Evolutionary conservation across 768 basidiomycete genomes (phyloP).

Genomic region (Phaeotremella skinneri): DNA sequence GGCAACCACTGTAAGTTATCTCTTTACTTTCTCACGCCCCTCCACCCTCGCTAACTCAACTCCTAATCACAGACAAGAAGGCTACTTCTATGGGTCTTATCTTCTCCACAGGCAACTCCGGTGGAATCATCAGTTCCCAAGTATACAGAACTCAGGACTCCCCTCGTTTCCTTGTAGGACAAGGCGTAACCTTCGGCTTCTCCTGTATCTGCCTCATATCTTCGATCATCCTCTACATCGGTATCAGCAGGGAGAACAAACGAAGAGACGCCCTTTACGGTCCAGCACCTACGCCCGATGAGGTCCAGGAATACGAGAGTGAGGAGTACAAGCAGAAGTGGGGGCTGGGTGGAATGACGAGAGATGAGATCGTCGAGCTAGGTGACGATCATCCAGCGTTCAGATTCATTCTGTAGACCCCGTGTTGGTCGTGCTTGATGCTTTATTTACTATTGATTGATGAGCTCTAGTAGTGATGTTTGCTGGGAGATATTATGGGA

Average conservation of each 20-base stretch:
- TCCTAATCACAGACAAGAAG: slow-evolving; percentile 26
- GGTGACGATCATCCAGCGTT: slow-evolving; percentile 48
- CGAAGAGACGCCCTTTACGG: slow-evolving; percentile 51
- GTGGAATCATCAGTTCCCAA: slow-evolving; percentile 49
- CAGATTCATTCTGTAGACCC: slow-evolving; percentile 42
- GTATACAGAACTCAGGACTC: slow-evolving; percentile 46
- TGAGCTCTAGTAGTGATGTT: no score
- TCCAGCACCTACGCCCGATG: slow-evolving; percentile 24
- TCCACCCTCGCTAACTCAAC: background rate
- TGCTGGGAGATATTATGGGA: no score
- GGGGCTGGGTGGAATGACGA: slow-evolving; percentile 43
- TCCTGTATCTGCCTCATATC: slow-evolving; percentile 35
- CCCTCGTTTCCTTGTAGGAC: slow-evolving; percentile 46
- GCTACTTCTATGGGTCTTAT: slow-evolving; percentile 48
- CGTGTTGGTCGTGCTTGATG: no score
- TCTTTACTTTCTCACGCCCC: background rate
- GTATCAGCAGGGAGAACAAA: slow-evolving; percentile 50
- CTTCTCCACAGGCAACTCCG: slow-evolving; percentile 49
- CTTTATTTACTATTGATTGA: no score
- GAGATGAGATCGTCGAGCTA: slow-evolving; percentile 44
- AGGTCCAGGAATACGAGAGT: slow-evolving; percentile 30
- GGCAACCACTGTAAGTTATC: slow-evolving; percentile 42
- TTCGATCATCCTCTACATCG: slow-evolving; percentile 42
- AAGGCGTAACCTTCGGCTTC: slow-evolving; percentile 49
- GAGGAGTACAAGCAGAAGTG: slow-evolving; percentile 34